Evolutionary conservation across 106 monocot species (phyloP).

Genomic region (Phalaenopsis aphrodite): DNA sequence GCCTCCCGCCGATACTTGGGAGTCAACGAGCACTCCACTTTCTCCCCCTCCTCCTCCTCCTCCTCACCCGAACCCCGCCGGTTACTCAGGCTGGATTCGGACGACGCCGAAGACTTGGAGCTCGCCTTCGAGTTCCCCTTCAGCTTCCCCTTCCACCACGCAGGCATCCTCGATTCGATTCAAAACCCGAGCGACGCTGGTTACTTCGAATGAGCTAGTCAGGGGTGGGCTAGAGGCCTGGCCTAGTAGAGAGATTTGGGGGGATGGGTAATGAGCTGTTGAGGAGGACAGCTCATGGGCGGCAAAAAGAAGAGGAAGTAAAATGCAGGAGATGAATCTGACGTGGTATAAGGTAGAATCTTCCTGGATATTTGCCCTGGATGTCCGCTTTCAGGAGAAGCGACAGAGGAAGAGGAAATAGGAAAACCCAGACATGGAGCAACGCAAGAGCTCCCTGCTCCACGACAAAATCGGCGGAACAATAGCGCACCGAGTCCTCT

Average conservation of each 20-base stretch:
- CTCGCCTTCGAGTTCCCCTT: slow-evolving; percentile 17
- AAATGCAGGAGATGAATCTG: background rate
- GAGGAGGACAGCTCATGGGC: slow-evolving; percentile 6
- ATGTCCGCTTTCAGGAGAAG: no score
- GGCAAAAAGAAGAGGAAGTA: slow-evolving; percentile 7
- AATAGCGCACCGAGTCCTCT: no score
- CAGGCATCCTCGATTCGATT: slow-evolving; percentile 26
- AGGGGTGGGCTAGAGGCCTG: background rate
- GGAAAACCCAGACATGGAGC: no score
- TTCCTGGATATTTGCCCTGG: background rate
- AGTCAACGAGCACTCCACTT: background rate
- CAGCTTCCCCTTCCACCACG: slow-evolving; percentile 51
- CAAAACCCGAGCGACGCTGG: background rate
- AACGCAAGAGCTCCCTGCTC: no score
- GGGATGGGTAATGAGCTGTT: background rate
- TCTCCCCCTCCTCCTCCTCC: background rate
- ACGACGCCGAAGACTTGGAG: background rate
- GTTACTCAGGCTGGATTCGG: background rate
- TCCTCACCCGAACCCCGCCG: background rate
- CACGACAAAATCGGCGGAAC: no score
- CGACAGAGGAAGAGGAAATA: no score
- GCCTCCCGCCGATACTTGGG: background rate
- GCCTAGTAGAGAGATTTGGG: background rate
- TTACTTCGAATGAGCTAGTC: background rate
- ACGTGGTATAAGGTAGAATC: background rate